Percentiles rank a stretch among this genome's conserved stretches.
Conservation (phyloP, 352 stramenopile species). For the Phytophthora megakarya region DNA sequence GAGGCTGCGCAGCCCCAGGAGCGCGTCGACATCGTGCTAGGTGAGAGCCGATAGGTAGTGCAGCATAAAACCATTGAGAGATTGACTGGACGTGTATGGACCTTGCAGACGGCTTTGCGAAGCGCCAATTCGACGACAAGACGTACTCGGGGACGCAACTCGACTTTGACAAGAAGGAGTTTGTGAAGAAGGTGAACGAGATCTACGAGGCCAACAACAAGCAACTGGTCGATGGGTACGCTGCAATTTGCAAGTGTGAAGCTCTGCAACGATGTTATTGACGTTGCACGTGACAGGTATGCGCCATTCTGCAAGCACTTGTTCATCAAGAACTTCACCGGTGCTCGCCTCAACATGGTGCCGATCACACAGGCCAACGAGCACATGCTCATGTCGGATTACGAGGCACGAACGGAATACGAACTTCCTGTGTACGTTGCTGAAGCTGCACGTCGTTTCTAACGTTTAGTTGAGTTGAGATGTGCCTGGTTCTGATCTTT, state of each 20-base stretch:
- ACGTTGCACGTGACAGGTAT: slow-evolving; percentile 70
- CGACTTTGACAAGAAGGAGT: slow-evolving; percentile 72
- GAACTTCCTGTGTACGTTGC: slow-evolving; percentile 92
- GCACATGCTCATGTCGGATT: slow-evolving; percentile 91
- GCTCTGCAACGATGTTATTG: neutral
- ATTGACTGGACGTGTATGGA: slow-evolving; percentile 1
- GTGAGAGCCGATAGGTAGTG: slow-evolving; percentile 27
- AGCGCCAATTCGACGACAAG: slow-evolving; percentile 87
- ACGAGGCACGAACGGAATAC: slow-evolving; percentile 93
- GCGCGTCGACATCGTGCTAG: slow-evolving; percentile 58
- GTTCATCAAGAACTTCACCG: slow-evolving; percentile 96
- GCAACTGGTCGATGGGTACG: slow-evolving; percentile 72
- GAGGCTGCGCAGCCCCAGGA: slow-evolving; percentile 35
- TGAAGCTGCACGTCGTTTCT: neutral
- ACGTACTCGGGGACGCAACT: slow-evolving; percentile 77
- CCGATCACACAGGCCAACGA: slow-evolving; percentile 95
- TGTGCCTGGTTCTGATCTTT: slow-evolving; percentile 1
- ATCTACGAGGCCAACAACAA: slow-evolving; percentile 69
- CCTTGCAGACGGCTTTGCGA: slow-evolving; percentile 69
- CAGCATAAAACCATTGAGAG: neutral
- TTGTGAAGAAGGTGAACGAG: slow-evolving; percentile 85
- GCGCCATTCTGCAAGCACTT: slow-evolving; percentile 99
- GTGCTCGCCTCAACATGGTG: slow-evolving; percentile 87
- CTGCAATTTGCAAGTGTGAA: neutral
- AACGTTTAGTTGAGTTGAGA: slow-evolving; percentile 1